Evolutionary conservation across 805 yeast genomes (phyloP).

Genomic region (Sugiyamaella chiloensis): DNA sequence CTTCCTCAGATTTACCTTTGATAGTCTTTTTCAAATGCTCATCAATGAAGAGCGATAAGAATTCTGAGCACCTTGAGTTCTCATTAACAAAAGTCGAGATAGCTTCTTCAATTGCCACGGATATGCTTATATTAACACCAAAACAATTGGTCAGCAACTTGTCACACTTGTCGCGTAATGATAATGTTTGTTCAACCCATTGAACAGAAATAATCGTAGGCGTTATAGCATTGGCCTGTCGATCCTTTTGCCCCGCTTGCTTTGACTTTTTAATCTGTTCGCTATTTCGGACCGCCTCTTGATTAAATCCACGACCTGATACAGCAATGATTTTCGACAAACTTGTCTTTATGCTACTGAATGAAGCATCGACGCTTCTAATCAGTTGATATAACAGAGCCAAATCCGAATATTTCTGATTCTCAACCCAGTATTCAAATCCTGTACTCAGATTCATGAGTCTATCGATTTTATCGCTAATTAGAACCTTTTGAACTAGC

Average conservation of each 20-base stretch:
- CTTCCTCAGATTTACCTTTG: conserved; percentile 46
- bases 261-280: conserved; percentile 18
- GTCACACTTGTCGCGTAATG: conserved; percentile 50
- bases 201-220: conserved; percentile 55
- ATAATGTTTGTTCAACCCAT: conserved; percentile 63
- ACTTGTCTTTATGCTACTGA: conserved; percentile 47
- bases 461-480: conserved; percentile 53
- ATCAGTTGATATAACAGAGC: conserved; percentile 48
- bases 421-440: conserved; percentile 52
- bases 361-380: conserved; percentile 52
- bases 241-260: background rate
- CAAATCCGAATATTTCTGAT: conserved; percentile 45
- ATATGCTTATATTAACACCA: conserved; percentile 46
- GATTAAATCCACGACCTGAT: conserved; percentile 44
- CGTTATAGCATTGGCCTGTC: conserved; percentile 7
- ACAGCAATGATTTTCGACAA: conserved; percentile 45
- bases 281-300: conserved; percentile 19
- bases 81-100: conserved; percentile 59
- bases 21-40: conserved; percentile 50
- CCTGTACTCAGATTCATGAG: conserved; percentile 57
- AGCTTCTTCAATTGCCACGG: conserved; percentile 56
- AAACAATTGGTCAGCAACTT: conserved; percentile 48
- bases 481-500: conserved; percentile 57
- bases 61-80: conserved; percentile 49
- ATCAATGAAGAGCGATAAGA: conserved; percentile 55